phyloP scores from a whole-genome alignment of 306 rosid genomes.

The Hippophae gyantsensis region DNA sequence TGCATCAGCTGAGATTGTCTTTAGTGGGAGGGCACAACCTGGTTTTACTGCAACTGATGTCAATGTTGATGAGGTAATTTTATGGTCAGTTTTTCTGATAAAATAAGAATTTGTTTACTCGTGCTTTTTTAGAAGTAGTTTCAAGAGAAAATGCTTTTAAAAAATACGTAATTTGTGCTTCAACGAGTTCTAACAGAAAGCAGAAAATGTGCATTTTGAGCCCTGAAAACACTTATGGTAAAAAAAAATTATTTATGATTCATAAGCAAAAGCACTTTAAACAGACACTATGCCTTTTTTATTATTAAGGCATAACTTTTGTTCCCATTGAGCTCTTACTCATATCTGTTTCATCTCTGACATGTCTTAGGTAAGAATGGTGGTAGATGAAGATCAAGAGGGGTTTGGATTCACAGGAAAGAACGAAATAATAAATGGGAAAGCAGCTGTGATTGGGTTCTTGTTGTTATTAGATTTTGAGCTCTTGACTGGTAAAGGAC shows the following conservation, averaged over 20 bases:
- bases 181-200: too few species aligned
- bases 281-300: background rate
- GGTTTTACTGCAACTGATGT: constrained; percentile 73
- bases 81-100: background rate
- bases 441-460: constrained; percentile 81
- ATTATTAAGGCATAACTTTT: constrained; percentile 1
- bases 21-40: constrained; percentile 90
- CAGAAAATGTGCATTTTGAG: too few species aligned
- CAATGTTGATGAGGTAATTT: constrained; percentile 77
- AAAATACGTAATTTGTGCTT: too few species aligned
- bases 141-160: too few species aligned
- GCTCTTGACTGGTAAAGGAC: constrained; percentile 88
- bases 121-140: too few species aligned
- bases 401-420: constrained; percentile 70
- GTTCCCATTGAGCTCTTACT: background rate
- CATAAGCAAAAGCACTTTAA: too few species aligned
- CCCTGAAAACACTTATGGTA: too few species aligned
- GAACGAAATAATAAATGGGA: constrained; percentile 86
- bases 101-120: background rate
- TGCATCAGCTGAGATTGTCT: constrained; percentile 72
- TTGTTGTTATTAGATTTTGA: constrained; percentile 82
- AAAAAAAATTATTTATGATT: too few species aligned
- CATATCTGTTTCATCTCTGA: background rate
- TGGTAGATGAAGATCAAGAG: constrained; percentile 51
- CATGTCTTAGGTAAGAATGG: constrained; percentile 61